Conservation (phyloP, 1,139 yeast species). For the Debaryomyces robertsiae region DNA sequence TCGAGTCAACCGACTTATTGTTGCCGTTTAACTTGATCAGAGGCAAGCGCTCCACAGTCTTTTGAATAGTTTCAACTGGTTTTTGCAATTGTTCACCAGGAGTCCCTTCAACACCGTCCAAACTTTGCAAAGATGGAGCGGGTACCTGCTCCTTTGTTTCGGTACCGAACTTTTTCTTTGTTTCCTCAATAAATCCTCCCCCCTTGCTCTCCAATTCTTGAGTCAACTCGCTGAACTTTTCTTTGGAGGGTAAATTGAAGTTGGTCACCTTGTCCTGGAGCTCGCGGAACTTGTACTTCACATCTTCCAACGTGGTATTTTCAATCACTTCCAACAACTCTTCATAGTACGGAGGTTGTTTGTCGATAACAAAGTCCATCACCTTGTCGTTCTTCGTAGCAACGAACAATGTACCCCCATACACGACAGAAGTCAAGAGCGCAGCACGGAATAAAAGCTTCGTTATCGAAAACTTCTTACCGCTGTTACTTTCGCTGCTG, state of each 20-base stretch:
- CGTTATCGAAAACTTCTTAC: slow-evolving; percentile 36
- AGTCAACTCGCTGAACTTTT: slow-evolving; percentile 37
- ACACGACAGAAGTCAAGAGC: slow-evolving; percentile 31
- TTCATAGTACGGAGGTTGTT: slow-evolving; percentile 49
- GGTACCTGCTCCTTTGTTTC: slow-evolving; percentile 21
- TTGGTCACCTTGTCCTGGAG: slow-evolving; percentile 25
- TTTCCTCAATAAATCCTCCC: slow-evolving; percentile 40
- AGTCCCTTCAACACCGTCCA: slow-evolving; percentile 25
- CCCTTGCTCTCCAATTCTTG: slow-evolving; percentile 36
- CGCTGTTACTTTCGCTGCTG: slow-evolving; percentile 14
- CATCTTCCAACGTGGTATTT: slow-evolving; percentile 39
- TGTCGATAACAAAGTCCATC: slow-evolving; percentile 49
- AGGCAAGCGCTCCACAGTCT: slow-evolving; percentile 38
- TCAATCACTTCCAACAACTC: slow-evolving; percentile 45
- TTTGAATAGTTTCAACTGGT: slow-evolving; percentile 43
- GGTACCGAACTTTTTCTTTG: slow-evolving; percentile 33
- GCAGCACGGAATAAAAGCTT: slow-evolving; percentile 37
- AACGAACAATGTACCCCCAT: slow-evolving; percentile 43
- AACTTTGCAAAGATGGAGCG: slow-evolving; percentile 12
- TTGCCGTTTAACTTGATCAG: slow-evolving; percentile 31
- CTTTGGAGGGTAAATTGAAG: slow-evolving; percentile 35
- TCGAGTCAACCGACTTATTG: slow-evolving; percentile 39
- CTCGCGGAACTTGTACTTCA: slow-evolving; percentile 24
- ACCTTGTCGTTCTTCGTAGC: slow-evolving; percentile 51
- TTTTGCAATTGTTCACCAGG: slow-evolving; percentile 52